Base-by-base conservation (phyloP, 257 asterid species). In the Rhazya stricta region DNA sequence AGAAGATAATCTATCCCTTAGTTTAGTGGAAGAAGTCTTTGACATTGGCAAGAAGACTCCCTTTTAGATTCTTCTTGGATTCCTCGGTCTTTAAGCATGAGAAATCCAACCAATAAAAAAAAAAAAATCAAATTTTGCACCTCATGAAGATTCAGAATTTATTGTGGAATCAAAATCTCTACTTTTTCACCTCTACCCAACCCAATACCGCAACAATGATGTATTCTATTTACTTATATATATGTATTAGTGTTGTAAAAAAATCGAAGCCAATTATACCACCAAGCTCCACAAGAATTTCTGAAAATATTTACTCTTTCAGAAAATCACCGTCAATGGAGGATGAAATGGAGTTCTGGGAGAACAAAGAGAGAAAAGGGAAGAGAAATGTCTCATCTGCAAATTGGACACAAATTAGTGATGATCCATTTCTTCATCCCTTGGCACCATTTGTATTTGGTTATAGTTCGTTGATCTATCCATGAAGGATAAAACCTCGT, bases 41-140 rank as follows among this genome's bases (percentile, higher is more conserved):
- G 96, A 82, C 97, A 90, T 92, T 83, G 79, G 94, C 83, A 80
- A 77, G 77, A 81, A 62, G 71, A 77, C 81, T 79, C 82, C 84
- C 57, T 71, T 81, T 77, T 81, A 66, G 79, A 69, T 67, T 75
- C 75, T 79, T 77, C 80, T 67, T 79, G 77, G 72, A 77, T 72
- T 77, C 88, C 90, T 81, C 72, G 50, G 83, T 83, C 77, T 39
- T 61, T 76, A 79, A 50, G 71, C 56, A 48, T 79, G 79, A 45
- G 41, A 27, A 69, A 72, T 53, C 74, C 76, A 57, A 74, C 75
- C 77, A 63, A n/a, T n/a, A n/a, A n/a, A n/a, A n/a, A n/a, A n/a
- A n/a, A 72, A 76, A 69, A 72, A 83, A 23, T 74, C 77, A 80
- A 67, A 42, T 37, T 76, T 48, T 67, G 48, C 18, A 21, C 29